Conservation (phyloP, 257 asterid genomes). For the Gynochthodes officinalis region DNA sequence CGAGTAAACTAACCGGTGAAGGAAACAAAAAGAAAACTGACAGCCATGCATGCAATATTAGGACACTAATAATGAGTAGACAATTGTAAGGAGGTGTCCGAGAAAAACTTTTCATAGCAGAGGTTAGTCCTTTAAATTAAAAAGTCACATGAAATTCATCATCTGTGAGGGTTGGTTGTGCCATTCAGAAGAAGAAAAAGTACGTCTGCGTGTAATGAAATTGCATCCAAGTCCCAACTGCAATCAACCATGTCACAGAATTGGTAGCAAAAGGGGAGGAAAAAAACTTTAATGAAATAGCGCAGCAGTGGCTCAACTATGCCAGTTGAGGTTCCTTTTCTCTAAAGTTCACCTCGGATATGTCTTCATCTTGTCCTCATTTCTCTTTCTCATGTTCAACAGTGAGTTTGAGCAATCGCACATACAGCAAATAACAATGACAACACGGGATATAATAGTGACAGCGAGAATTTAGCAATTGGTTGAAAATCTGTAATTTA, state of each 20-base stretch:
- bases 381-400: not conserved
- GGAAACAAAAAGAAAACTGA: not conserved
- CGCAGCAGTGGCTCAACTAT: not conserved
- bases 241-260: too few relatives aligned
- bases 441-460: not conserved
- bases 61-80: not conserved
- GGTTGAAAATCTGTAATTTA: not conserved
- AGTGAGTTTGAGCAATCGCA: not conserved
- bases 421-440: not conserved
- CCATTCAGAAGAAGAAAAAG: not conserved
- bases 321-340: not conserved
- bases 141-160: constrained; percentile 6
- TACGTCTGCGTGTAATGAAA: not conserved
- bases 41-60: not conserved
- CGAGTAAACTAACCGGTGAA: not conserved
- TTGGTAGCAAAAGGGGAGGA: too few relatives aligned
- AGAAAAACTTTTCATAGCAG: too few relatives aligned
- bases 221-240: not conserved
- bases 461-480: not conserved
- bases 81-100: too few relatives aligned
- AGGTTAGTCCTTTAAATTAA: not conserved
- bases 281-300: too few relatives aligned
- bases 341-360: too few relatives aligned
- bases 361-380: not conserved
- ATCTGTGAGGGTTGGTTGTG: not conserved